Evolutionary conservation across 2,329 filamentous ascomycete genomes (phyloP), one percentile per base, ranked within the genome.

Genomic region (Diplodia intermedia): DNA sequence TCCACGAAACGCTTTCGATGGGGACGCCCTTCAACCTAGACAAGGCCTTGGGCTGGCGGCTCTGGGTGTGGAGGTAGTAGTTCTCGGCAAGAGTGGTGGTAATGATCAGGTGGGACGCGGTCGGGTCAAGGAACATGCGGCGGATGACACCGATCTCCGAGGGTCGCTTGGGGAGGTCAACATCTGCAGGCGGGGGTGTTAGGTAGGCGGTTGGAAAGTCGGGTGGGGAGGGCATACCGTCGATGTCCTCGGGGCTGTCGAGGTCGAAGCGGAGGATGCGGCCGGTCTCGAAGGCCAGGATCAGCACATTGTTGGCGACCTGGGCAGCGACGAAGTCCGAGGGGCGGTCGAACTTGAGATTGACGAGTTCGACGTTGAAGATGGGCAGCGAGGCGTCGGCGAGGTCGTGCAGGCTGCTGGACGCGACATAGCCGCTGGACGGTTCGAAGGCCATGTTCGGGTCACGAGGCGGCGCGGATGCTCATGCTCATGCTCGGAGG

Each of bases 61-160:
- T 95, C 78, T 98, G 94, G 12, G 93, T 94, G 79, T 99, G 95
- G 11, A 99, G 90, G 80, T 99, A 99, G 83, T 94, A 99, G 81
- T 97, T 98, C 80, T 99, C 95, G 77, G 93, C 93, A 50, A 93
- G 87, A 5, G 93, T 91, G 3, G 95, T 99, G 77, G 91, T 93
- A 72, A 99, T 89, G 71, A 99, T 88, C 33, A 99, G 85, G 81
- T 99, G 95, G 6, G 93, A 97, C 33, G 95, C 95, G 12, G 94
- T 97, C 33, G 95, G 94, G 76, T 99, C 95, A 76, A 99, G 91
- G 82, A 99, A 99, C 87, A 99, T 93, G 82, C 91, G 92, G 73
- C 91, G 90, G 76, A 99, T 98, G 65, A 97, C 87, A 72, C 95
- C 95, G 69, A 95, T 88, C 79, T 99, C 94, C 47, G 92, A 90